Evolutionary conservation across 805 yeast genomes (phyloP).

Genomic region (Candida succiphila): DNA sequence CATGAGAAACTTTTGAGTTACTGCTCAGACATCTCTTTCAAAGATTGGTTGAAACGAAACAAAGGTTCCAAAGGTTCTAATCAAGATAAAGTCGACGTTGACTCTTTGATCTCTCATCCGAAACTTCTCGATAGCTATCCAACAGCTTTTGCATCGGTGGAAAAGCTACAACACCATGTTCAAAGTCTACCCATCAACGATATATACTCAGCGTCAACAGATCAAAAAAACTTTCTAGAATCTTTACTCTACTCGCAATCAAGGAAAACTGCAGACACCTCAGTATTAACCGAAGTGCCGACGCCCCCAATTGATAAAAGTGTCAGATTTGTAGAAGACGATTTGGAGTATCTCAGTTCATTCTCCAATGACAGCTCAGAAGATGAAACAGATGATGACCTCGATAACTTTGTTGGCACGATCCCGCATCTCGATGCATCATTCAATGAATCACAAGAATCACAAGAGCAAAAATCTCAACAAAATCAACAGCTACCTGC

Average conservation of each 20-base stretch:
- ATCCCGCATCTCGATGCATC: conserved; percentile 12
- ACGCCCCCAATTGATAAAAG: no score
- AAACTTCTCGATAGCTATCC: conserved; percentile 15
- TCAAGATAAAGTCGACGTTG: conserved; percentile 3
- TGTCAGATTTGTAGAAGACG: background rate
- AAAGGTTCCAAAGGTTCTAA: background rate
- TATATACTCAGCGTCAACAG: background rate
- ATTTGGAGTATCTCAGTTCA: background rate
- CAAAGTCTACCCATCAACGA: background rate
- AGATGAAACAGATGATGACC: conserved; percentile 12
- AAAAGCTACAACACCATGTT: background rate
- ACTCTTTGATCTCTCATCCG: conserved; percentile 13
- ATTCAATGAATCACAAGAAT: background rate
- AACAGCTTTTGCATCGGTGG: conserved; percentile 22
- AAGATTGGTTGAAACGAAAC: conserved; percentile 6
- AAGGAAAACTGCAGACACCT: background rate
- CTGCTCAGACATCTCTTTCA: conserved; percentile 14
- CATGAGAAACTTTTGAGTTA: conserved; percentile 23
- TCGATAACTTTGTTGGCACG: conserved; percentile 14
- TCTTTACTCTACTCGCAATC: background rate
- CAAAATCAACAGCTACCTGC: no score
- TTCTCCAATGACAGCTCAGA: conserved; percentile 3
- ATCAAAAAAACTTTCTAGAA: background rate
- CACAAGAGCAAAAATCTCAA: no score
- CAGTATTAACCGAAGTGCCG: no score